A percentile compares a stretch with the other conserved stretches of the same genome.
phyloP scores from a whole-genome alignment of 2,329 filamentous ascomycete species.

The Exophiala phaeomuriformis region DNA sequence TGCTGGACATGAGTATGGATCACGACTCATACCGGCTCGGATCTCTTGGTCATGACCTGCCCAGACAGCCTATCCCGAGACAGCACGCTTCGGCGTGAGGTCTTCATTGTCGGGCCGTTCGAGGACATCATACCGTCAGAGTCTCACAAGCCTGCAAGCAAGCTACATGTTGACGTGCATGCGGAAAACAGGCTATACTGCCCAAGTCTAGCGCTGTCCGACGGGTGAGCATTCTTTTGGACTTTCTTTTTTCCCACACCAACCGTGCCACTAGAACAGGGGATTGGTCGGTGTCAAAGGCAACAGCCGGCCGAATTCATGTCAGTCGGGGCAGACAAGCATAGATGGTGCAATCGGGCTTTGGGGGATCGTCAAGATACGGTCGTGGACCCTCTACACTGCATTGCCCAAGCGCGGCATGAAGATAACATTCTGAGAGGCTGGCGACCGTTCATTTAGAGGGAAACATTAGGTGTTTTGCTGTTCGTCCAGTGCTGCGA shows the following conservation, averaged over 20 bases:
- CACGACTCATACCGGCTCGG: too few relatives aligned
- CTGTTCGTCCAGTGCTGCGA: too few relatives aligned
- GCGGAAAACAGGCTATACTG: background rate
- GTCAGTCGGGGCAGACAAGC: background rate
- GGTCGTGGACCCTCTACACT: too few relatives aligned
- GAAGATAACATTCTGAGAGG: too few relatives aligned
- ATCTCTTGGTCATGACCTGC: background rate
- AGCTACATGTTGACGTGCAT: slow-evolving; percentile 9
- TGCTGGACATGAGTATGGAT: too few relatives aligned
- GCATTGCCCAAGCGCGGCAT: too few relatives aligned
- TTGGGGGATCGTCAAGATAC: too few relatives aligned
- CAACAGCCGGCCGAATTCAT: background rate
- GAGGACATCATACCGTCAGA: background rate
- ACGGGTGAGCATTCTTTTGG: background rate
- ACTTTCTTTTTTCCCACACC: background rate
- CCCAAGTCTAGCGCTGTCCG: background rate
- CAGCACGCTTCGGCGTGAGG: background rate
- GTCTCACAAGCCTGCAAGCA: slow-evolving; percentile 1
- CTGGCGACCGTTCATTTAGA: too few relatives aligned
- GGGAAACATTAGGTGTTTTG: too few relatives aligned
- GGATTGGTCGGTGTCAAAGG: background rate
- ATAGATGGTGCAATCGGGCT: background rate
- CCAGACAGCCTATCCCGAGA: background rate
- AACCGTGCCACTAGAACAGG: background rate
- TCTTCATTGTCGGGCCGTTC: background rate